Base-by-base conservation (phyloP, 2,329 filamentous ascomycete genomes). In the Monosporascus ibericus region DNA sequence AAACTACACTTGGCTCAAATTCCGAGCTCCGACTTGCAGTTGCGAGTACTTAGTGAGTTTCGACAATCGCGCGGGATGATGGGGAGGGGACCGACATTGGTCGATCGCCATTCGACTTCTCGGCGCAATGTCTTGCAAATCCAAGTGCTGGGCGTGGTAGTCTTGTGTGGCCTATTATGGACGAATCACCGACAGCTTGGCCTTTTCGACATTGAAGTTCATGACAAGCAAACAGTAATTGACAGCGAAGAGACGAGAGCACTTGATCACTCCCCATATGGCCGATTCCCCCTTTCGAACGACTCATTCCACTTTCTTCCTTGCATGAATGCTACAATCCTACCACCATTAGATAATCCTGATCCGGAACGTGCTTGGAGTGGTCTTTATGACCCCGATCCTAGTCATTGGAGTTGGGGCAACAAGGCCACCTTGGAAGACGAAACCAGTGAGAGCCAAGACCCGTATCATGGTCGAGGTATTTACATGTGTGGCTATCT, bases 401-500 rank as follows among this genome's bases (percentile, higher is more conserved):
- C 75, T 0, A 60, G 63, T 1, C 63, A 71, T 49, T 79, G 76
- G 76, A 75, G 63, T 58, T 79, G 76, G 75, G 73, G 72, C 5
- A 67, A 65, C 40, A 51, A 50, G 7, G 57, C 53, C 2, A 20
- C 18, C n/a, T 20, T 9, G 18, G 8, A 7, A 39, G 17, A 39
- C 6, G 14, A 56, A 36, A 51, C 50, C 1, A 53, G 51, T 25
- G 37, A 50, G 20, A 52, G 53, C 2, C 50, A 60, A 18, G 68
- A 71, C 44, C 65, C 65, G 2, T 72, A 71, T 49, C 58, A 62
- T 1, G 71, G 67, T 9, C 70, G 72, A 9, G 74, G 74, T 8
- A 72, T 78, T 51, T 78, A 72, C 56, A 65, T 78, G 6, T 78
- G 75, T 52, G 75, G 75, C 15, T 78, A 73, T 52, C 64, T 77